Evolutionary conservation across 306 rosid species (phyloP).

Genomic region (Ziziphus jujuba): DNA sequence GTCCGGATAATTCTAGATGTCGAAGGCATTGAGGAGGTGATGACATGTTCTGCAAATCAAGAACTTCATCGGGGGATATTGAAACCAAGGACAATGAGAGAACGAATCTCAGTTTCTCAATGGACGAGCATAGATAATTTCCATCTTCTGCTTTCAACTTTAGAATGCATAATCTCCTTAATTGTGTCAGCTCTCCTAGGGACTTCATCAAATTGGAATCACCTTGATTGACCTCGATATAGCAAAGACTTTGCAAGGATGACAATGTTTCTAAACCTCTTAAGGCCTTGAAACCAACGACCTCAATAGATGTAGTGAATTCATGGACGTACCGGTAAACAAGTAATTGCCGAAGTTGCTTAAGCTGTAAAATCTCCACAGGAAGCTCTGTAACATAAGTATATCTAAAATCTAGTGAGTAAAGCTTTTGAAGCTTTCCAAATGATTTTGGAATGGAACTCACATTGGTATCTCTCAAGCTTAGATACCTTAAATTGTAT

Average conservation of each 20-base stretch:
- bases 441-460: slow-evolving; percentile 21
- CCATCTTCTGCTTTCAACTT: too few species aligned
- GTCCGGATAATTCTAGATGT: slow-evolving; percentile 39
- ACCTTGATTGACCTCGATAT: background rate
- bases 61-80: slow-evolving; percentile 32
- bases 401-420: background rate
- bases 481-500: slow-evolving; percentile 23
- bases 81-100: slow-evolving; percentile 34
- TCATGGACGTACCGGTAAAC: background rate
- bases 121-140: too few species aligned
- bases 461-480: slow-evolving; percentile 9
- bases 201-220: slow-evolving; percentile 24
- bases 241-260: background rate
- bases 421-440: slow-evolving; percentile 15
- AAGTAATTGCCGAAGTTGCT: background rate
- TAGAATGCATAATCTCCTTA: slow-evolving; percentile 43
- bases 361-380: background rate
- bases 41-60: slow-evolving; percentile 36
- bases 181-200: slow-evolving; percentile 38
- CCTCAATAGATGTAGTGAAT: background rate
- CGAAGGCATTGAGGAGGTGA: slow-evolving; percentile 44
- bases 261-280: background rate
- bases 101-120: slow-evolving; percentile 40
- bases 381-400: slow-evolving; percentile 5
- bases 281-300: too few species aligned